Base-by-base conservation (phyloP, 495 filamentous ascomycete genomes). In the Neohortaea acidophila region DNA sequence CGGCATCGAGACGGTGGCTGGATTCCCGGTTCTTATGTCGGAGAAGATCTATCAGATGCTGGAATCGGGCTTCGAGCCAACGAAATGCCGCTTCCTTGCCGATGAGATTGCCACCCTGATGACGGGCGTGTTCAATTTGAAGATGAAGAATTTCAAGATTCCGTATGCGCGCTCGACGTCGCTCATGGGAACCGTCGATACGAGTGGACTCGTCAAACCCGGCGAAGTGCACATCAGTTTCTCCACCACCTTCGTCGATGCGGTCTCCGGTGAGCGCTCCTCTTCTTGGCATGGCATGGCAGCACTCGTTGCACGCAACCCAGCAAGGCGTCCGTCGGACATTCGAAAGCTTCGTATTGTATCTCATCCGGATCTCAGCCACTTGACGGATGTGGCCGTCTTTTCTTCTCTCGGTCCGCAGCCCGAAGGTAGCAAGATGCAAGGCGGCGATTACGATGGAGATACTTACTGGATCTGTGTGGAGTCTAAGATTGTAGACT, bases 361-460 rank as follows among this genome's bases (percentile, higher is more conserved):
- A 1, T 81, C 60, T 67, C 77, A 69, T 29, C 58, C 61, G 0
- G 77, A 84, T 43, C 66, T 97, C 0, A 67, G 72, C 3, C 68
- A 75, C n/a, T 66, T 93, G 14, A 75, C 79, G 43, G 82, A 94
- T 53, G 80, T 94, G 4, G 78, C 93, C 41, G 72, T 94, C 1
- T 94, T 97, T 49, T 67, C 89, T 0, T 66, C 67, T 0, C 70
- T 69, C 47, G 86, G 89, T 0, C 35, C 68, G 9, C 66, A 66
- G 15, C 71, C 84, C 0, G 67, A 92, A 0, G 89, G 85, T 0
- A 70, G 75, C 22, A 81, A 83, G 55, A 64, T 94, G 0, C 89
- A 84, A 3, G 89, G 87, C 11, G 89, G 89, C 7, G 89, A 97
- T 57, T 94, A 94, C 54, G 87, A 94, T 43, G 89, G 89, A 0